A percentile compares a stretch with the other conserved stretches of the same genome.
These are phyloP conservation scores for Venturia nashicola DNA, from an alignment of 2,329 filamentous ascomycete species.

Conservation along the genomic window DNA sequence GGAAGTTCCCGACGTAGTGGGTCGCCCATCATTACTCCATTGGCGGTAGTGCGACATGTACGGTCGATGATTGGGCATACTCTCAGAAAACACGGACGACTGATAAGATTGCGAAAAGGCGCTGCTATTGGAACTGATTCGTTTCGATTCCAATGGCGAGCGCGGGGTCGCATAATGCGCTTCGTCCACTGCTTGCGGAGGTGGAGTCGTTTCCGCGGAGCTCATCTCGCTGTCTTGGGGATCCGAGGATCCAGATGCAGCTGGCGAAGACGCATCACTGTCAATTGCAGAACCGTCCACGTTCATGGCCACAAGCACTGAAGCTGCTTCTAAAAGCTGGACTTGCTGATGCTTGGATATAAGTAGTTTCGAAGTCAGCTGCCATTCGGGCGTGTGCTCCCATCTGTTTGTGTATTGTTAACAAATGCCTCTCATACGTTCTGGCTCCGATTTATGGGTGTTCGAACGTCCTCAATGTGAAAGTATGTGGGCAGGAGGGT, in stretches of 20 bases:
- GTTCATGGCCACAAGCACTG: conserved; percentile 91
- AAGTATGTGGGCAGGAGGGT: conserved; percentile 36
- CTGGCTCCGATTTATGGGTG: conserved; percentile 16
- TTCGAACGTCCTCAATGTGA: conserved; percentile 23
- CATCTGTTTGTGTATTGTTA: conserved; percentile 49
- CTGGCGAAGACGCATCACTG: conserved; percentile 75
- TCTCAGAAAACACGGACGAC: conserved; percentile 50
- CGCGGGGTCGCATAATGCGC: neutral
- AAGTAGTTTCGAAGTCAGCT: conserved; percentile 88
- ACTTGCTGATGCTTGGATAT: conserved; percentile 99
- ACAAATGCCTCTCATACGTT: neutral
- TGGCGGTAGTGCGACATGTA: conserved; percentile 53
- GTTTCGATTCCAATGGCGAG: conserved; percentile 19
- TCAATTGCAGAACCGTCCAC: conserved; percentile 50
- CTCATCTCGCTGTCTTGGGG: conserved; percentile 60
- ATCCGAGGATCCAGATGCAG: conserved; percentile 70
- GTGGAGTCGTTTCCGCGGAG: conserved; percentile 86
- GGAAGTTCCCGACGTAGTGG: conserved; percentile 54
- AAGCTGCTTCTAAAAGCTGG: conserved; percentile 89
- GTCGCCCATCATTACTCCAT: conserved; percentile 60
- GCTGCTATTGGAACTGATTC: conserved; percentile 36
- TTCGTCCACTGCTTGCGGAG: conserved; percentile 49
- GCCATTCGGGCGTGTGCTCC: conserved; percentile 99
- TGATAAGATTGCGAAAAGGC: conserved; percentile 66
- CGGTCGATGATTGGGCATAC: conserved; percentile 38